phyloP scores from a whole-genome alignment of 2,329 filamentous ascomycete species.

The Elsinoe fawcettii region DNA sequence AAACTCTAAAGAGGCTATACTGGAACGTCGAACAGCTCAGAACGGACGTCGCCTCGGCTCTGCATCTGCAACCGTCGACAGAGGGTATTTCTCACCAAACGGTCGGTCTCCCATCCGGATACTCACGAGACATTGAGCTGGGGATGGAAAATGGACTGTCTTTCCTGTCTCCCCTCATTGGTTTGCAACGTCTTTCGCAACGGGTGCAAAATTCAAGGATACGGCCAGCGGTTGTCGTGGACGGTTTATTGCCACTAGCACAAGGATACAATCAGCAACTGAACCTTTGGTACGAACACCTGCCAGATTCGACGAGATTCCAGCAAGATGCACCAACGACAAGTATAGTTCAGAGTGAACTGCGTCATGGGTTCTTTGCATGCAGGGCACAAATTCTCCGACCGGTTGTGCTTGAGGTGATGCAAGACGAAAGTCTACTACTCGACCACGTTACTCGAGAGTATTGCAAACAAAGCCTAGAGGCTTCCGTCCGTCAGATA shows the following conservation, averaged over 20 bases:
- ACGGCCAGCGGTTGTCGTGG: constrained; percentile 29
- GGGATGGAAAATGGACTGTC: constrained; percentile 74
- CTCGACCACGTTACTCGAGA: constrained; percentile 66
- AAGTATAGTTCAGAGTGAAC: constrained; percentile 70
- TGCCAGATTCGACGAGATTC: constrained; percentile 69
- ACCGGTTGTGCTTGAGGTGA: constrained; percentile 70
- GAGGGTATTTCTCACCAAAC: background rate
- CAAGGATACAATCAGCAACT: constrained; percentile 75
- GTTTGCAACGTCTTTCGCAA: constrained; percentile 60
- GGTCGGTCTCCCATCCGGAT: constrained; percentile 27
- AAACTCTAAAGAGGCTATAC: constrained; percentile 69
- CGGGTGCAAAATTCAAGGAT: constrained; percentile 20
- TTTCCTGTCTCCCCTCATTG: constrained; percentile 82
- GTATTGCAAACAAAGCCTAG: constrained; percentile 72
- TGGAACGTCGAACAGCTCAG: constrained; percentile 79
- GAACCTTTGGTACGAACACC: constrained; percentile 74
- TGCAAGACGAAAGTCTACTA: constrained; percentile 67
- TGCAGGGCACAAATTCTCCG: constrained; percentile 82
- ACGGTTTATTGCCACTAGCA: constrained; percentile 65
- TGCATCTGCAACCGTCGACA: background rate
- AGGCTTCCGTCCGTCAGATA: constrained; percentile 70
- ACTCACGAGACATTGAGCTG: constrained; percentile 74
- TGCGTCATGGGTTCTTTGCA: constrained; percentile 73
- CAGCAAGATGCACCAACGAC: constrained; percentile 61
- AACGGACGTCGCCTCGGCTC: constrained; percentile 66